These are phyloP conservation scores for Entophlyctis helioformis DNA, from an alignment of 192 early-diverging fungal species.

Conservation along the genomic window DNA sequence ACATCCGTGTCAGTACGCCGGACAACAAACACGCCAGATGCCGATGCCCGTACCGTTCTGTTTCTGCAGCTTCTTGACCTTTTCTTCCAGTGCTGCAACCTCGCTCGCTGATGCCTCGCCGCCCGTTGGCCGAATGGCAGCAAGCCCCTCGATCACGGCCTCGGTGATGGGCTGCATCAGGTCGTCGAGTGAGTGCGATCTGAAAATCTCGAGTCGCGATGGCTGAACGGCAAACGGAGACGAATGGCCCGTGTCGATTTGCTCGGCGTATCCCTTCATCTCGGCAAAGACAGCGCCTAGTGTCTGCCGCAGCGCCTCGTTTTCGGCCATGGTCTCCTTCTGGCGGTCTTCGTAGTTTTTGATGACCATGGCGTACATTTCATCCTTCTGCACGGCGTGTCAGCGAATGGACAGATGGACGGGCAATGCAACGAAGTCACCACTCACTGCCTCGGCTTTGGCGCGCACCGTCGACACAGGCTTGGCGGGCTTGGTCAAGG, in stretches of 20 bases:
- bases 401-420: neutral
- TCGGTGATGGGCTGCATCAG: neutral
- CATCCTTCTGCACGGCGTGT: constrained; percentile 4
- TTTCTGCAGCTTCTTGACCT: too few relatives aligned
- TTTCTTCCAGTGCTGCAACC: too few relatives aligned
- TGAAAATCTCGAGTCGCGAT: neutral
- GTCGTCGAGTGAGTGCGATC: neutral
- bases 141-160: neutral
- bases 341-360: constrained; percentile 31
- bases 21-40: too few relatives aligned
- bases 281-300: constrained; percentile 18
- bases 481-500: constrained; percentile 11
- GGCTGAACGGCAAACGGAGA: neutral
- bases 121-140: neutral
- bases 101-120: too few relatives aligned
- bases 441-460: too few relatives aligned
- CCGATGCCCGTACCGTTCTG: too few relatives aligned
- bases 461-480: neutral
- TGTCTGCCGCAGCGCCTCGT: constrained; percentile 16
- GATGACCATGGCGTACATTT: constrained; percentile 21
- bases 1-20: too few relatives aligned
- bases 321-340: constrained; percentile 23
- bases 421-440: neutral
- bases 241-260: neutral
- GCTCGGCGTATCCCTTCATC: neutral